phyloP scores from a whole-genome alignment of 495 filamentous ascomycete genomes.

The Apiosordaria backusii region DNA sequence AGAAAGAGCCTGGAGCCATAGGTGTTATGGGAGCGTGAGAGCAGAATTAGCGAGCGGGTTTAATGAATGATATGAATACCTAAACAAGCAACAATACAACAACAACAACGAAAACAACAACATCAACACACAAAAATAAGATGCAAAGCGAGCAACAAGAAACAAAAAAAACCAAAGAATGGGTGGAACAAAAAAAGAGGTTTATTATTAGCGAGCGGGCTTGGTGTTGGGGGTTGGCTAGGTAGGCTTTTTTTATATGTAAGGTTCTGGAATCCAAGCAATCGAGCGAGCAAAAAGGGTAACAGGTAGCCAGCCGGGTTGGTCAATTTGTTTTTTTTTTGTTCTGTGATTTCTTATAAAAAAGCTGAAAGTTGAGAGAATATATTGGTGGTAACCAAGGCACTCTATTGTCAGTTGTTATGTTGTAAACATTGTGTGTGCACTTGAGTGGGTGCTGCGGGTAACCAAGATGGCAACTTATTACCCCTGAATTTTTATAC shows the following conservation, averaged over 20 bases:
- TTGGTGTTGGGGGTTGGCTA: background rate
- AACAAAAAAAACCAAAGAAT: background rate
- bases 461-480: too few species aligned
- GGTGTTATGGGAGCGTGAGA: background rate
- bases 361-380: background rate
- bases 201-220: background rate
- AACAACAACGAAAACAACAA: too few species aligned
- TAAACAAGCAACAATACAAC: background rate
- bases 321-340: conserved; percentile 5
- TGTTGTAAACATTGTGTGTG: too few species aligned
- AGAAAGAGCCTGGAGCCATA: background rate
- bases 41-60: background rate
- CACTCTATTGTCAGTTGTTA: too few species aligned
- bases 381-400: too few species aligned
- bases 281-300: too few species aligned
- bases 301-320: background rate
- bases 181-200: background rate
- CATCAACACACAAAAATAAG: too few species aligned
- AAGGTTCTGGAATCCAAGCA: too few species aligned
- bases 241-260: background rate
- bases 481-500: background rate
- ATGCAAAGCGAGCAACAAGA: background rate
- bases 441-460: too few species aligned
- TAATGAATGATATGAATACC: background rate
- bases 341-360: background rate